phyloP scores from a whole-genome alignment of 306 rosid species.

The Ziziphus jujuba region DNA sequence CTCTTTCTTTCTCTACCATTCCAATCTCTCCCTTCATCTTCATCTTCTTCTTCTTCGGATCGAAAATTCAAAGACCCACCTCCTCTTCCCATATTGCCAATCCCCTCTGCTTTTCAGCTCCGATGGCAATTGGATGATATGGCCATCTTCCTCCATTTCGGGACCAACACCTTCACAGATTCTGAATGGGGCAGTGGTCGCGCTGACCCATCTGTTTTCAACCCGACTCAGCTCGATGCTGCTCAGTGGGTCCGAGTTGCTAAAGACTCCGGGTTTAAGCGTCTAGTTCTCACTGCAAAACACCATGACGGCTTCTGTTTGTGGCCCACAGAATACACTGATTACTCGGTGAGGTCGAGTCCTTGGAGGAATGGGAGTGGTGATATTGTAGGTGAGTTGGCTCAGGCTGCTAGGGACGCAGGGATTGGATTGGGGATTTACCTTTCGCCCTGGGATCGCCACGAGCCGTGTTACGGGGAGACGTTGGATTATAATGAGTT shows the following conservation, averaged over 20 bases:
- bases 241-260: slow-evolving; percentile 81
- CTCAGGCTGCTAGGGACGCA: slow-evolving; percentile 60
- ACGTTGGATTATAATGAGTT: slow-evolving; percentile 68
- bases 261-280: slow-evolving; percentile 63
- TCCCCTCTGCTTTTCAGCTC: slow-evolving; percentile 75
- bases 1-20: slow-evolving; percentile 20
- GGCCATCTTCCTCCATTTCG: slow-evolving; percentile 91
- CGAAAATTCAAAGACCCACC: slow-evolving; percentile 35
- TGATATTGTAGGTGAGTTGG: slow-evolving; percentile 71
- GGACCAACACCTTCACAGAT: slow-evolving; percentile 79
- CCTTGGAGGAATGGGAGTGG: slow-evolving; percentile 68
- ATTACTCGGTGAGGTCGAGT: slow-evolving; percentile 67
- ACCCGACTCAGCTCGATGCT: slow-evolving; percentile 63
- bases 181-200: slow-evolving; percentile 84
- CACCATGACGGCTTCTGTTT: slow-evolving; percentile 95
- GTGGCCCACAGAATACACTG: slow-evolving; percentile 82
- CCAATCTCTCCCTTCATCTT: slow-evolving; percentile 3
- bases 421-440: slow-evolving; percentile 74
- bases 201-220: slow-evolving; percentile 55
- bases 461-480: slow-evolving; percentile 55
- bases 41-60: slow-evolving; percentile 20
- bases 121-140: slow-evolving; percentile 73
- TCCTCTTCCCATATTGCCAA: slow-evolving; percentile 83
- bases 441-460: slow-evolving; percentile 99
- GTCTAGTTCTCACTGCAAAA: slow-evolving; percentile 66